Conservation (phyloP, 2,329 filamentous ascomycete species). For the Raffaelea deltoideospora region DNA sequence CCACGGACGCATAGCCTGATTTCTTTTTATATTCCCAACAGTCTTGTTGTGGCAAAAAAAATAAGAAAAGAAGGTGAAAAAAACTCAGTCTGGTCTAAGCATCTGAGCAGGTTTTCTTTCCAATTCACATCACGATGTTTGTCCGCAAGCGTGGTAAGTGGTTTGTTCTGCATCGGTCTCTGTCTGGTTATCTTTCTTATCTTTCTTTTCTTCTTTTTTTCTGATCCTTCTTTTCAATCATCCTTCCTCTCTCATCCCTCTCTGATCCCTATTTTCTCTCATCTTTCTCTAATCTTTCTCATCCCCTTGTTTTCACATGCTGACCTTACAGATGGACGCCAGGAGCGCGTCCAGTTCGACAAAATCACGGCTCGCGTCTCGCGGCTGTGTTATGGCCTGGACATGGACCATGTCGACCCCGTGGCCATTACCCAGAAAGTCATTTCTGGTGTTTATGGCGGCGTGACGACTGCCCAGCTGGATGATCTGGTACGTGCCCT, state of each 20-base stretch:
- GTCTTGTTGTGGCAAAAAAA: no score
- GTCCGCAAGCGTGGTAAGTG: constrained; percentile 48
- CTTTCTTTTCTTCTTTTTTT: background rate
- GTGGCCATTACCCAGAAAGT: constrained; percentile 98
- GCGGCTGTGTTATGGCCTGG: constrained; percentile 91
- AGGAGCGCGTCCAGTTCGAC: constrained; percentile 99
- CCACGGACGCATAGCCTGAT: no score
- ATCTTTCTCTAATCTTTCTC: no score
- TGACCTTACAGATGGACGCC: constrained; percentile 66
- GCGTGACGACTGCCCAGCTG: constrained; percentile 89
- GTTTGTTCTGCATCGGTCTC: no score
- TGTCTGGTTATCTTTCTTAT: background rate
- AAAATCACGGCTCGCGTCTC: constrained; percentile 99
- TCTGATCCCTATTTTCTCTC: no score
- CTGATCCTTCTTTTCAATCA: no score
- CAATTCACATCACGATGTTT: constrained; percentile 36
- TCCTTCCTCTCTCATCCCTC: no score
- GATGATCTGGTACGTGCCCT: constrained; percentile 71
- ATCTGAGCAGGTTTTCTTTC: no score
- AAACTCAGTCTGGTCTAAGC: no score
- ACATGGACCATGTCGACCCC: constrained; percentile 87
- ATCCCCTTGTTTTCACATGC: background rate
- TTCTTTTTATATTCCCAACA: no score
- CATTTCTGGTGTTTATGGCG: constrained; percentile 97
- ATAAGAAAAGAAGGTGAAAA: no score